Base-by-base conservation (phyloP, 2,329 filamentous ascomycete genomes). In the Epichloe bromicola region DNA sequence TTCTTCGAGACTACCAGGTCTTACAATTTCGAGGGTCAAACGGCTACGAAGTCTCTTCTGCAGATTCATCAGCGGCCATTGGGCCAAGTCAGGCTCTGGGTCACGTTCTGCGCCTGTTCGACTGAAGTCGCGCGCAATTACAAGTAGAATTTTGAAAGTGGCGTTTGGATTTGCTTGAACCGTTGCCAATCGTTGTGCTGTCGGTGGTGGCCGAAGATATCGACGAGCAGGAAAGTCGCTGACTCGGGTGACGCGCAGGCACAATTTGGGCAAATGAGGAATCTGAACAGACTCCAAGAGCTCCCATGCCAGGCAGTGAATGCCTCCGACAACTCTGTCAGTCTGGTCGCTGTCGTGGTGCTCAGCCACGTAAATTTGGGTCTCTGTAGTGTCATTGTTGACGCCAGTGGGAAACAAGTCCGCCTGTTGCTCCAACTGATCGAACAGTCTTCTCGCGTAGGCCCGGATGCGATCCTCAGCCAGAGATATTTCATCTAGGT, bases 291-390 rank as follows among this genome's bases (percentile, higher is more conserved):
- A 52, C 48, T 64, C 59, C 19, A 63, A 54, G 26, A 63, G 58
- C 47, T 61, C 61, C 61, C 59, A 62, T 0, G 59, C 61, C 5
- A 63, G 58, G 42, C 59, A 61, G 48, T 62, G 59, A 33, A 63
- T 58, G 30, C 57, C 52, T 38, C 54, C 48, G 20, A 44, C 38
- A 6, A 23, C 41, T 17, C 43, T 42, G 12, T 48, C 36, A 8
- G 46, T 37, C 17, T 30, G 45, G 49, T 55, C 49, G 44, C 38
- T 41, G 34, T 58, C 54, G 48, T 63, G 52, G 46, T 59, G 52
- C 49, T 64, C 59, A 14, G 60, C 52, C 48, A 64, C 50, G 46
- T 60, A 56, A 36, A 62, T 47, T 42, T 62, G 61, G 17, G 53
- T 53, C 19, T 60, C 55, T 3, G 45, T 52, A 2, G 50, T 46